Conservation (phyloP, 805 yeast genomes). For the Zygosaccharomyces bisporus region DNA sequence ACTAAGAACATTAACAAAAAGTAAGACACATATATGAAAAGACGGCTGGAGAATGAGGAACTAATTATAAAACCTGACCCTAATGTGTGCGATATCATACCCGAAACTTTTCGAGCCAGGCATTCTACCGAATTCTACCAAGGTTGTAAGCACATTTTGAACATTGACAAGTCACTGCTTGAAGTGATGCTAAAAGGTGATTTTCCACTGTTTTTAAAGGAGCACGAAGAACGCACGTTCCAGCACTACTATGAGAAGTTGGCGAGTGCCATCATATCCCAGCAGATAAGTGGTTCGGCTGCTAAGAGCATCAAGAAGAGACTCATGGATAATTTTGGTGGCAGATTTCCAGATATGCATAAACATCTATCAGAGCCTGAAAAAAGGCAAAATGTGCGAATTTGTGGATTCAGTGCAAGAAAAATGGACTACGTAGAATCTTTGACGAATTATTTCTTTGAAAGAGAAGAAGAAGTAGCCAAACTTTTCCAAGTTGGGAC, state of each 20-base stretch:
- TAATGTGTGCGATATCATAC: slow-evolving; percentile 15
- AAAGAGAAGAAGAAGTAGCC: slow-evolving; percentile 37
- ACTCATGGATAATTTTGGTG: slow-evolving; percentile 40
- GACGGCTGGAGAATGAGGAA: slow-evolving; percentile 9
- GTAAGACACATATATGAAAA: slow-evolving; percentile 9
- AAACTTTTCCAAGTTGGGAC: slow-evolving; percentile 39
- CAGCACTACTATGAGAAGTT: slow-evolving; percentile 42
- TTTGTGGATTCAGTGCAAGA: slow-evolving; percentile 63
- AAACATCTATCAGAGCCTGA: slow-evolving; percentile 23
- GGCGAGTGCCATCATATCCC: slow-evolving; percentile 54
- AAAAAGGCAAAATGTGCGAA: slow-evolving; percentile 48
- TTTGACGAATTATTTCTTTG: slow-evolving; percentile 48
- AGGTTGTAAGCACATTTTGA: slow-evolving; percentile 36
- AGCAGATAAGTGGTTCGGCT: slow-evolving; percentile 78
- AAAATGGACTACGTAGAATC: slow-evolving; percentile 62
- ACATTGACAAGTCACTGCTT: slow-evolving; percentile 39
- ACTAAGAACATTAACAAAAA: background rate
- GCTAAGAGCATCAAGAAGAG: slow-evolving; percentile 59
- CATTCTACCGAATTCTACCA: slow-evolving; percentile 36
- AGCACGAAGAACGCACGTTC: slow-evolving; percentile 15
- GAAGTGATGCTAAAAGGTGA: slow-evolving; percentile 25
- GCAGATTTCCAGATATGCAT: slow-evolving; percentile 47
- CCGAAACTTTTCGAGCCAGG: slow-evolving; percentile 23
- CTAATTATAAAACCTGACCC: background rate
- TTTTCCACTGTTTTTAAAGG: slow-evolving; percentile 31